Conservation (phyloP, 2,329 filamentous ascomycete species). For the Ploettnerulaceae sp. region DNA sequence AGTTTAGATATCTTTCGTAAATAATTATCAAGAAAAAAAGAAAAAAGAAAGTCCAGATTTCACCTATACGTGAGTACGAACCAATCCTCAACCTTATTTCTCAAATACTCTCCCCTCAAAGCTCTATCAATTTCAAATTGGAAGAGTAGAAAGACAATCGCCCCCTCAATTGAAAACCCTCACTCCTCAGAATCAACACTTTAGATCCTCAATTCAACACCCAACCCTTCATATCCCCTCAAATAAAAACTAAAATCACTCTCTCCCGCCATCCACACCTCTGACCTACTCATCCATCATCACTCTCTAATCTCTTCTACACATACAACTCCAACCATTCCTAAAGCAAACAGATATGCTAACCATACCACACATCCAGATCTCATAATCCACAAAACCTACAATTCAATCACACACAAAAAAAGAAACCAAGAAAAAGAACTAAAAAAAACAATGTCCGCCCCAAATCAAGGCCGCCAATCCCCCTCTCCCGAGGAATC, state of each 20-base stretch:
- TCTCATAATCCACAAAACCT: background rate
- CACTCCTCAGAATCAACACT: background rate
- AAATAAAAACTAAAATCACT: background rate
- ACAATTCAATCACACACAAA: background rate
- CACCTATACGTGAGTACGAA: too few relatives aligned
- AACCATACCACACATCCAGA: background rate
- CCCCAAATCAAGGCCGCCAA: slow-evolving; percentile 65
- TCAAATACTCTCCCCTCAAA: background rate
- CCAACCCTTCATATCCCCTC: background rate
- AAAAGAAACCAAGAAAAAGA: background rate
- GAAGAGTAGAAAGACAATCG: too few relatives aligned
- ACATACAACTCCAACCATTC: background rate
- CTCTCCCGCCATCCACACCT: background rate
- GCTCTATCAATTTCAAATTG: background rate
- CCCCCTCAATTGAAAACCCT: background rate
- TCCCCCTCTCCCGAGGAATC: slow-evolving; percentile 72
- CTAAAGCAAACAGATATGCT: background rate
- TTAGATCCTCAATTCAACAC: background rate
- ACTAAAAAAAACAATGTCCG: slow-evolving; percentile 29
- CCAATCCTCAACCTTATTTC: background rate
- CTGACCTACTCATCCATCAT: background rate
- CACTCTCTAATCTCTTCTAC: background rate
- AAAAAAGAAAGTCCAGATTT: too few relatives aligned
- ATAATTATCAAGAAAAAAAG: too few relatives aligned
- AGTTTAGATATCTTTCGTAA: background rate